Conservation (phyloP, 2,329 filamentous ascomycete genomes). For the Penicillium expansum region DNA sequence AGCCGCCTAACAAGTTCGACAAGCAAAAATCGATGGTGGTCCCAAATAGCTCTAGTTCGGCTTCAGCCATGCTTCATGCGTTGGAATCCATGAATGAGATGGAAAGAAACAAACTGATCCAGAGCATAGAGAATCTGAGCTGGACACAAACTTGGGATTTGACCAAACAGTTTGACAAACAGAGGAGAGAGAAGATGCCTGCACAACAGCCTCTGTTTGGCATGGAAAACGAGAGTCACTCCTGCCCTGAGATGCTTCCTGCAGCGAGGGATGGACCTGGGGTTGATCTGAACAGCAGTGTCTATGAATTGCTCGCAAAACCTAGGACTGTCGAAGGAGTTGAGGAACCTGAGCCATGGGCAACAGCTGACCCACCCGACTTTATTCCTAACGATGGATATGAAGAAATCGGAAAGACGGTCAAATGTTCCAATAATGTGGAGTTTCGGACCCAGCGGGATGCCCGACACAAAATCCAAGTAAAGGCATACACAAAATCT, state of each 20-base stretch:
- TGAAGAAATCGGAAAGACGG: not conserved
- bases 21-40: not conserved
- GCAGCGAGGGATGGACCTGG: slow-evolving; percentile 31
- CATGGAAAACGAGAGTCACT: slow-evolving; percentile 2
- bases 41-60: not conserved
- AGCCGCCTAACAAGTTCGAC: not conserved
- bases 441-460: not conserved
- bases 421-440: not conserved
- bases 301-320: slow-evolving; percentile 18
- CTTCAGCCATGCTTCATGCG: not conserved
- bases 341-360: not conserved
- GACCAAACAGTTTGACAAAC: not conserved
- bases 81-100: not conserved
- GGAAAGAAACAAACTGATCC: not conserved
- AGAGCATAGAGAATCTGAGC: not conserved
- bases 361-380: not conserved
- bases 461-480: not conserved
- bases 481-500: slow-evolving; percentile 2
- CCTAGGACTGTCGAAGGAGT: not conserved
- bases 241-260: slow-evolving; percentile 20
- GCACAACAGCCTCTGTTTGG: not conserved
- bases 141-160: not conserved
- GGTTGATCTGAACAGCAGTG: slow-evolving; percentile 20
- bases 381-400: not conserved
- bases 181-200: not conserved